These are phyloP conservation scores for Cryptococcus depauperatus DNA, from an alignment of 1,284 basidiomycete genomes.

Conservation along the genomic window DNA sequence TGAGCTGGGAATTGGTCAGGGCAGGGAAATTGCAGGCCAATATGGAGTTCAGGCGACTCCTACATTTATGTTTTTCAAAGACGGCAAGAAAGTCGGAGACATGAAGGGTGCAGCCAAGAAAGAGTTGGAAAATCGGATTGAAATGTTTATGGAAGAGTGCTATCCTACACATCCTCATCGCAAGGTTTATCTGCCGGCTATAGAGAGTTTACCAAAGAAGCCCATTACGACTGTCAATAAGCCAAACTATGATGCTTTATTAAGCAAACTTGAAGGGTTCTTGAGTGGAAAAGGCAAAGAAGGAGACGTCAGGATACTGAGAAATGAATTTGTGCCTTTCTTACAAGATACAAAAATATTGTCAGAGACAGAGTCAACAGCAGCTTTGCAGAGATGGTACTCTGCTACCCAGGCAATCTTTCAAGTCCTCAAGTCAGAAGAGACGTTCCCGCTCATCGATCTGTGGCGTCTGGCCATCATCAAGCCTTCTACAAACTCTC, in stretches of 20 bases:
- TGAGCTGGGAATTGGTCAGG: constrained; percentile 63
- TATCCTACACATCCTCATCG: constrained; percentile 58
- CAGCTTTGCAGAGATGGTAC: constrained; percentile 46
- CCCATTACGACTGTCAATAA: constrained; percentile 68
- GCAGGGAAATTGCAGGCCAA: constrained; percentile 54
- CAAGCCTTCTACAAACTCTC: constrained; percentile 53
- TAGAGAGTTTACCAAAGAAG: constrained; percentile 59
- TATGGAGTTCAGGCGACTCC: constrained; percentile 70
- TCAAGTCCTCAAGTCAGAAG: constrained; percentile 50
- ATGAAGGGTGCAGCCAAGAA: constrained; percentile 56
- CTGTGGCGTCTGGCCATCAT: constrained; percentile 72
- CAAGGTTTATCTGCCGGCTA: constrained; percentile 54
- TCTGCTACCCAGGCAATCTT: constrained; percentile 50
- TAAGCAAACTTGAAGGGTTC: constrained; percentile 58
- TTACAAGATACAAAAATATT: constrained; percentile 53
- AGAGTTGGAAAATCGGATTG: constrained; percentile 32
- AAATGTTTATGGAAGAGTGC: constrained; percentile 48
- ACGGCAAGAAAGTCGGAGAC: constrained; percentile 68
- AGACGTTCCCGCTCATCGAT: constrained; percentile 73
- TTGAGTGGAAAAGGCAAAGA: constrained; percentile 44
- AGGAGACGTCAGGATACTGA: constrained; percentile 49
- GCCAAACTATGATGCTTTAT: constrained; percentile 59
- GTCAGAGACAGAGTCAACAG: constrained; percentile 25
- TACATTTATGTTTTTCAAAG: constrained; percentile 73
- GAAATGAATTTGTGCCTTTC: constrained; percentile 54